Conservation (phyloP, 495 filamentous ascomycete genomes). For the Penicillium lagena region DNA sequence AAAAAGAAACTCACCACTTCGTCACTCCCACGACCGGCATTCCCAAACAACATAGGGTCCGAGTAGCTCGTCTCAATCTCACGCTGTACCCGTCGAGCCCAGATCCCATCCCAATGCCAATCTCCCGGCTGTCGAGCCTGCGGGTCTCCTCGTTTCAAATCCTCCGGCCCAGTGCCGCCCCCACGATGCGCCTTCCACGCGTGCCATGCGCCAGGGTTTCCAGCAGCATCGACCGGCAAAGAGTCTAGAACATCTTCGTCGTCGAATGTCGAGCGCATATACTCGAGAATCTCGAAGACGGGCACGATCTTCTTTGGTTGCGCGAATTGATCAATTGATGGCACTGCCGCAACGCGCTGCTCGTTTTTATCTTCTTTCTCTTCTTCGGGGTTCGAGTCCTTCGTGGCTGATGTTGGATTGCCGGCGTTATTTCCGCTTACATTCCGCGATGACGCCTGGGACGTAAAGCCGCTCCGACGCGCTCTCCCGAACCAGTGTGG, state of each 20-base stretch:
- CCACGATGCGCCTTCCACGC: conserved; percentile 72
- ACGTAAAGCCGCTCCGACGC: conserved; percentile 23
- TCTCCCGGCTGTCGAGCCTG: conserved; percentile 60
- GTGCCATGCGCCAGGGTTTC: conserved; percentile 84
- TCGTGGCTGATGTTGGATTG: background rate
- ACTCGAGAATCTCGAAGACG: conserved; percentile 53
- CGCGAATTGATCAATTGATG: conserved; percentile 9
- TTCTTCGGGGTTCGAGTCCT: background rate
- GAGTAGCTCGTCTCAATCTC: conserved; percentile 70
- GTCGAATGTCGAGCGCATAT: conserved; percentile 76
- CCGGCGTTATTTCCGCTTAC: conserved; percentile 24
- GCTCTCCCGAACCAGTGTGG: conserved; percentile 72
- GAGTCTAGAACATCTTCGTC: conserved; percentile 69
- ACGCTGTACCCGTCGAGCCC: conserved; percentile 75
- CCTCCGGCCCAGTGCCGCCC: conserved; percentile 8
- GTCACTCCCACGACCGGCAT: conserved; percentile 48
- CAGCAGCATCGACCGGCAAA: conserved; percentile 73
- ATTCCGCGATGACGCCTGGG: conserved; percentile 27
- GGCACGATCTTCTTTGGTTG: conserved; percentile 24
- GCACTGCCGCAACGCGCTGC: conserved; percentile 5
- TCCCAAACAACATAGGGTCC: conserved; percentile 70
- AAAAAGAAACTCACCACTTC: conserved; percentile 51
- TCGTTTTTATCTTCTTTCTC: too few species aligned
- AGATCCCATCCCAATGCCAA: conserved; percentile 96
- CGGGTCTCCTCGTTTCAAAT: conserved; percentile 25